Base-by-base conservation (phyloP, 2,329 filamentous ascomycete genomes). In the Thyridium curvatum region DNA sequence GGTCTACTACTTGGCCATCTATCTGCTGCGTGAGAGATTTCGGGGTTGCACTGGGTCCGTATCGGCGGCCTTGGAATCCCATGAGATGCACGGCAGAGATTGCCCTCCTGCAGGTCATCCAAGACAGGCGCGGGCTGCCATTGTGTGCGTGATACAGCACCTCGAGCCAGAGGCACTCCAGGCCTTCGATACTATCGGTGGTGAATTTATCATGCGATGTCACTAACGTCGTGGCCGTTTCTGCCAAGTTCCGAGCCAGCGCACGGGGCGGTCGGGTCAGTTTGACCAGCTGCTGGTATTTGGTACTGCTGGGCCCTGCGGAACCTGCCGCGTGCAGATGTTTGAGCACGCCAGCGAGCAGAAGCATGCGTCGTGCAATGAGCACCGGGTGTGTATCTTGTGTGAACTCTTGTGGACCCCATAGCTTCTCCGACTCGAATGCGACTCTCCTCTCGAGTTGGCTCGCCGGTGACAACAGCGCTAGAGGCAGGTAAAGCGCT, bases 331-430 rank as follows among this genome's bases (percentile, higher is more conserved):
- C 14, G 28, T 34, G 14, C 31, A 33, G 10, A 26, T 39, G 30
- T 5, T 34, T 14, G 12, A 39, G 31, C 34, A 34, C 26, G 21
- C 18, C 10, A 15, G 37, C 37, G 28, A 39, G 15, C 13, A 34
- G 30, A 16, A 39, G 37, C 37, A 39, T 39, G 12, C 34, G 37
- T 34, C 31, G 37, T 4, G 37, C 37, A 34, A 39, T 39, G 31
- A 39, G 37, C 12, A 39, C 31, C 31, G 37, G 37, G 21, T 39
- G 30, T 28, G 37, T 39, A 6, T 39, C 37, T 34, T 16, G 30
- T 10, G 37, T 39, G 31, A 34, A 34, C 37, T 37, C 43, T 45
- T 28, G 54, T 50, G 10, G 12, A 16, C 18, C 37, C 30, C 37
- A 39, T n/a, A 39, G 37, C 30, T 26, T 39, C 37, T 39, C 30